These are phyloP conservation scores for Myrica gale DNA, from an alignment of 306 rosid species.

Conservation along the genomic window DNA sequence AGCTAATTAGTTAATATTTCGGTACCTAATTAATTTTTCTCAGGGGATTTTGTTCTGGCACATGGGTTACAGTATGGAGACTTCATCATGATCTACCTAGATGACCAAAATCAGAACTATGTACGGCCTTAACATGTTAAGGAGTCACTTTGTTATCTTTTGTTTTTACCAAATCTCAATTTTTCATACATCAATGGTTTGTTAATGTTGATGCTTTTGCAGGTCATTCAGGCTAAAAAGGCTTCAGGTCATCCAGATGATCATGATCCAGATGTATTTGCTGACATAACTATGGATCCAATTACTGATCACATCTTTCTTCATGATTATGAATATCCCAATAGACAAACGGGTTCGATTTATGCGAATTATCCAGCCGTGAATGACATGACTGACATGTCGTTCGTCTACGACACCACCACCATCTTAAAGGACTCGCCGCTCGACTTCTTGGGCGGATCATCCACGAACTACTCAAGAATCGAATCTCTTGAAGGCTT, in stretches of 20 bases:
- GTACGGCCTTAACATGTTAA: constrained; percentile 33
- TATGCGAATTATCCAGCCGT: constrained; percentile 30
- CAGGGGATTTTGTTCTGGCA: constrained; percentile 78
- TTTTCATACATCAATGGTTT: too few species aligned
- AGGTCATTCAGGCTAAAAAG: constrained; percentile 72
- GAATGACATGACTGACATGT: constrained; percentile 47
- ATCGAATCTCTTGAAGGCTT: constrained; percentile 62
- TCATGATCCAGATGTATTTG: constrained; percentile 36
- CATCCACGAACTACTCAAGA: constrained; percentile 68
- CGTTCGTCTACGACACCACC: constrained; percentile 74
- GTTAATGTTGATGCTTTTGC: not conserved
- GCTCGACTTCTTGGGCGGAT: constrained; percentile 80
- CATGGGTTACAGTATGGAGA: constrained; percentile 80
- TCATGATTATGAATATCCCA: constrained; percentile 43
- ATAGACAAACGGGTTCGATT: constrained; percentile 38
- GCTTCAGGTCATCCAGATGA: constrained; percentile 43
- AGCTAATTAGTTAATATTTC: not conserved
- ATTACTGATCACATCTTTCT: constrained; percentile 31
- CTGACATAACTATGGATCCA: constrained; percentile 24
- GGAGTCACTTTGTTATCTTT: too few species aligned
- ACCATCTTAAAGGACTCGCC: constrained; percentile 67
- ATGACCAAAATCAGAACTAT: constrained; percentile 52
- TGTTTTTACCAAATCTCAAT: too few species aligned
- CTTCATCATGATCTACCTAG: constrained; percentile 69
- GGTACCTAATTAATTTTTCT: constrained; percentile 11